phyloP scores from a whole-genome alignment of 345 rosid species.

The Moricandia moricandioides region DNA sequence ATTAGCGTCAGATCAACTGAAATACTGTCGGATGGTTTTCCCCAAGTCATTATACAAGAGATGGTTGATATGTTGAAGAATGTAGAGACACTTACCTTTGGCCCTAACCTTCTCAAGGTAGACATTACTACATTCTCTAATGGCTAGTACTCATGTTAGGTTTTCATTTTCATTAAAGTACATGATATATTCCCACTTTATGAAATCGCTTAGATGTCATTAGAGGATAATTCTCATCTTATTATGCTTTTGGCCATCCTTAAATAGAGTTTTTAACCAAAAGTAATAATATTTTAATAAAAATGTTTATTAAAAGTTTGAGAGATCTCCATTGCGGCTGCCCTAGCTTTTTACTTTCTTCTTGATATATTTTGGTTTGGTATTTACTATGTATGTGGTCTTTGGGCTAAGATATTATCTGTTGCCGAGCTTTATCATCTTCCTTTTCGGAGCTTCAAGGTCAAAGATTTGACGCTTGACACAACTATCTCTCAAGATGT shows the following conservation, averaged over 20 bases:
- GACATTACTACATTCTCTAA: not conserved
- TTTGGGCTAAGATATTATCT: slow-evolving; percentile 11
- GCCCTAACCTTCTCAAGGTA: slow-evolving; percentile 3
- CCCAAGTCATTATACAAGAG: not conserved
- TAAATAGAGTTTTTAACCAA: no score
- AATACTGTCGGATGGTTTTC: not conserved
- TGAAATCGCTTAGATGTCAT: not conserved
- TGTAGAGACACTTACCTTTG: slow-evolving; percentile 1
- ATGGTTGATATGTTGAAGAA: slow-evolving; percentile 1
- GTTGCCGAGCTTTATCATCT: not conserved
- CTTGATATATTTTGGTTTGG: not conserved
- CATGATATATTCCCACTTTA: not conserved
- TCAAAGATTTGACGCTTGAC: not conserved
- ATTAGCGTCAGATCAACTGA: not conserved
- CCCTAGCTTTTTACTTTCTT: not conserved
- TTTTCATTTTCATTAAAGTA: not conserved
- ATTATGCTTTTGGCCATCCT: no score
- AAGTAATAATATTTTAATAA: no score
- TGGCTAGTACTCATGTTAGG: not conserved
- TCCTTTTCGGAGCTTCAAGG: not conserved
- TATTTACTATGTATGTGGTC: not conserved
- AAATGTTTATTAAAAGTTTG: no score
- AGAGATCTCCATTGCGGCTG: no score
- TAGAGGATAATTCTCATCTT: no score
- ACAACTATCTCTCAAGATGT: not conserved